Base-by-base conservation (phyloP, 345 rosid genomes). In the Turritis glabra region DNA sequence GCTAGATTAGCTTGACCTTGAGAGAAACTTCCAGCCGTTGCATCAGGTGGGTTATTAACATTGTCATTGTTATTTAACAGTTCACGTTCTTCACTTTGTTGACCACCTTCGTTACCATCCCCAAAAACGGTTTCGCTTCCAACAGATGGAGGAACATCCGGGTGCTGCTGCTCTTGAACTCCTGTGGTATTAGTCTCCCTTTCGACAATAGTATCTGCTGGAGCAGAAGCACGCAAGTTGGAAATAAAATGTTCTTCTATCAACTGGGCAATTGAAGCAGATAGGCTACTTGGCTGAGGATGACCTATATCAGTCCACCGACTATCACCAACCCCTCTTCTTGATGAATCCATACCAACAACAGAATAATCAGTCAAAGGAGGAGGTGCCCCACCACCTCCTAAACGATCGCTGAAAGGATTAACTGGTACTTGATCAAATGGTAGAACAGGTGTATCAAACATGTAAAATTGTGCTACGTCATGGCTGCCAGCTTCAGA, bases 221-320 rank as follows among this genome's bases (percentile, higher is more conserved):
- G 87, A 77, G 80, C 77, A 64, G 76, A 76, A 73, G 83, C 74
- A 52, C 80, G 80, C 72, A 94, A 76, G 58, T 85, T 88, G 79
- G 93, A 88, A 38, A 90, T 37, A 74, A 94, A 94, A 57, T 85
- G 92, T 33, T 88, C 98, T 82, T 91, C 98, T 27, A 91, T 82
- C 62, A 92, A 89, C 73, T 94, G 93, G 38, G 98, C 96, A 78
- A 94, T 86, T 30, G 87, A 85, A 70, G 95, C 82, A 80, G 93
- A 87, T 73, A 86, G 97, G 55, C 85, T 76, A 78, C 86, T 84
- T 74, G 88, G 86, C 75, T 90, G 98, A 13, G 97, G 97, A 80
- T 86, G 96, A 77, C 98, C 97, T 74, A 88, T 92, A 85, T 94
- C 96, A 75, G 96, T 89, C 97, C 97, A 94, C 71, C 97, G 86